A percentile compares a stretch with the other conserved stretches of the same genome.
These are phyloP conservation scores for Coemansia sp. DNA, from an alignment of 192 early-diverging fungal species.

Conservation along the genomic window DNA sequence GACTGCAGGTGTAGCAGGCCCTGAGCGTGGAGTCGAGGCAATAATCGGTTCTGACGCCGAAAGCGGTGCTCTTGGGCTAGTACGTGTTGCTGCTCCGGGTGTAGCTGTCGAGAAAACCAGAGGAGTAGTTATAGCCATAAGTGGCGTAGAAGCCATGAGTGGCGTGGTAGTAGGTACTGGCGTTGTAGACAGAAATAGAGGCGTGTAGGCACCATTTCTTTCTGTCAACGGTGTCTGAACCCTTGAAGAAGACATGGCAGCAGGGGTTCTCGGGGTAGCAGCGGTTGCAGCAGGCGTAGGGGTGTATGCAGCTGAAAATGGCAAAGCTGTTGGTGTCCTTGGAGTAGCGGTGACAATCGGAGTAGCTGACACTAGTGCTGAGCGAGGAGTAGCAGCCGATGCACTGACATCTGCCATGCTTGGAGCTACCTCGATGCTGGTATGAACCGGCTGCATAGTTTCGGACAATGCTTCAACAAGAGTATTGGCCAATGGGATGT, in stretches of 20 bases:
- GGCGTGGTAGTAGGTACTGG: too few relatives aligned
- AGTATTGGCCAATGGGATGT: too few relatives aligned
- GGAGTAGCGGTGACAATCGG: too few relatives aligned
- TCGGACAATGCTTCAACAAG: too few relatives aligned
- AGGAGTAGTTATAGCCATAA: background rate
- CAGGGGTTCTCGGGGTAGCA: conserved; percentile 4
- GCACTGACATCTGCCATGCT: too few relatives aligned
- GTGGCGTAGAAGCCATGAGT: background rate
- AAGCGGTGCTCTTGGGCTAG: background rate
- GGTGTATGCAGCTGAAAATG: background rate
- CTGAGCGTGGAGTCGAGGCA: background rate
- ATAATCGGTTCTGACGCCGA: background rate
- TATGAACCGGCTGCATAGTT: too few relatives aligned
- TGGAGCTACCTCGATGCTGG: too few relatives aligned
- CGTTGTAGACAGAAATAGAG: too few relatives aligned
- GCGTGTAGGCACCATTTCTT: background rate
- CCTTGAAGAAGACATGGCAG: background rate
- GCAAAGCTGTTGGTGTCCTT: too few relatives aligned
- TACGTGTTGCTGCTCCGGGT: background rate
- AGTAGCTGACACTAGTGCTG: too few relatives aligned
- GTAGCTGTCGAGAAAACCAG: background rate
- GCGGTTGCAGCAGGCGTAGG: background rate
- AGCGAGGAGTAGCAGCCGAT: too few relatives aligned
- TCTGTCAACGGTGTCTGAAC: background rate
- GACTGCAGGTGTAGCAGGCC: background rate